These are phyloP conservation scores for apple (Malus domestica) DNA, from an alignment of 306 rosid species.

Conservation along the genomic window DNA sequence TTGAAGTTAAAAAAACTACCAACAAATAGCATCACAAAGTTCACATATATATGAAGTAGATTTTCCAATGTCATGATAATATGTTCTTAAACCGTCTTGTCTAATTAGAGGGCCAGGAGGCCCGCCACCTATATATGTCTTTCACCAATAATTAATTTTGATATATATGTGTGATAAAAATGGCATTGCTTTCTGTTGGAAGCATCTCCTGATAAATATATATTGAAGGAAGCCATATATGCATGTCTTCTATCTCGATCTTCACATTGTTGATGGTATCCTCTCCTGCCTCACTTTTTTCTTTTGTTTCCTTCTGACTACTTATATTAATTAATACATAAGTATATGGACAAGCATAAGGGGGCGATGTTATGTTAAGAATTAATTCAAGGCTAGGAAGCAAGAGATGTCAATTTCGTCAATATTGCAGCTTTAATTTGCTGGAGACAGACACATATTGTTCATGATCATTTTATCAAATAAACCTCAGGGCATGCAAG, in stretches of 20 bases:
- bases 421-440: conserved; percentile 12
- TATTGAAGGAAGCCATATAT: conserved; percentile 24
- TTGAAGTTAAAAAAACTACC: no score
- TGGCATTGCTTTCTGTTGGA: conserved; percentile 7
- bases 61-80: background rate
- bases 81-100: background rate
- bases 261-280: conserved; percentile 26
- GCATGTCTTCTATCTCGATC: conserved; percentile 33
- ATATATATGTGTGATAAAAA: background rate
- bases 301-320: conserved; percentile 36
- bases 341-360: conserved; percentile 42
- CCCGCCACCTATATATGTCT: background rate
- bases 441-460: conserved; percentile 59
- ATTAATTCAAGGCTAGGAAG: conserved; percentile 11
- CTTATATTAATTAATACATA: conserved; percentile 20
- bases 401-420: conserved; percentile 24
- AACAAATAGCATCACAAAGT: background rate
- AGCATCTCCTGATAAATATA: conserved; percentile 38
- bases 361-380: conserved; percentile 8
- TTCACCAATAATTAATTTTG: background rate
- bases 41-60: background rate
- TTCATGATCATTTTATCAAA: conserved; percentile 39
- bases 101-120: background rate
- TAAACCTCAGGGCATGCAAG: conserved; percentile 23
- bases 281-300: conserved; percentile 4